Evolutionary conservation across 1,284 basidiomycete species (phyloP).

Genomic region (Ganoderma multipileum): DNA sequence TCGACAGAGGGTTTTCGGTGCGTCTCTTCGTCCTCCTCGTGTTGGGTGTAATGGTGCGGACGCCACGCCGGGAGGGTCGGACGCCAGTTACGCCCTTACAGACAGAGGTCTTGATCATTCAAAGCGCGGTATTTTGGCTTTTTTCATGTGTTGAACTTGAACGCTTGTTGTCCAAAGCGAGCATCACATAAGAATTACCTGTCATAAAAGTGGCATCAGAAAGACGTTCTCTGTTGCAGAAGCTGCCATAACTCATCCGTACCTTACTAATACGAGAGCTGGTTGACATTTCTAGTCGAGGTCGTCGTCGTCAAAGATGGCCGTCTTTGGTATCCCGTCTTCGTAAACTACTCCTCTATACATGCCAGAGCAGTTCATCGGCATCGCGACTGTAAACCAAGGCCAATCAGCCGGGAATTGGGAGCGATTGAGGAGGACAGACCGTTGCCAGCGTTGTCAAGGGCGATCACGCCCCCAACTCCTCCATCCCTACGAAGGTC

Average conservation of each 20-base stretch:
- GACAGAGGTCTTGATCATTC: background rate
- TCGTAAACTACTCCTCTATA: constrained; percentile 76
- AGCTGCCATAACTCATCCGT: no score
- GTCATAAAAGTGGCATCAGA: no score
- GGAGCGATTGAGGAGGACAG: background rate
- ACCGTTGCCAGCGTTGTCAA: constrained; percentile 52
- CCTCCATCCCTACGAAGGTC: constrained; percentile 62
- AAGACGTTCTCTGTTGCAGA: no score
- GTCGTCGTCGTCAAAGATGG: constrained; percentile 78
- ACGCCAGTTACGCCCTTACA: background rate
- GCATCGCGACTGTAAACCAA: constrained; percentile 60
- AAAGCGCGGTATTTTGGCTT: background rate
- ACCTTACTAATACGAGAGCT: background rate
- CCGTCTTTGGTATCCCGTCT: constrained; percentile 73
- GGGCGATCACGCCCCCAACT: constrained; percentile 72
- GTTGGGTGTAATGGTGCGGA: background rate
- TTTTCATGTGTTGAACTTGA: no score
- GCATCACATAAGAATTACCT: no score
- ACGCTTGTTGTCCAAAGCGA: no score
- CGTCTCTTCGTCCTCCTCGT: background rate
- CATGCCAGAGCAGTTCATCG: constrained; percentile 81
- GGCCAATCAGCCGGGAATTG: background rate
- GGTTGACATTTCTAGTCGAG: constrained; percentile 36
- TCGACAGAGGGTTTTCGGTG: background rate
- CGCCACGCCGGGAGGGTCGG: background rate